Percentiles rank a stretch among this genome's conserved stretches.
These are phyloP conservation scores for Thuidium tamariscinum DNA, from an alignment of 225 moss, liverwort and hornwort genomes.

Conservation along the genomic window DNA sequence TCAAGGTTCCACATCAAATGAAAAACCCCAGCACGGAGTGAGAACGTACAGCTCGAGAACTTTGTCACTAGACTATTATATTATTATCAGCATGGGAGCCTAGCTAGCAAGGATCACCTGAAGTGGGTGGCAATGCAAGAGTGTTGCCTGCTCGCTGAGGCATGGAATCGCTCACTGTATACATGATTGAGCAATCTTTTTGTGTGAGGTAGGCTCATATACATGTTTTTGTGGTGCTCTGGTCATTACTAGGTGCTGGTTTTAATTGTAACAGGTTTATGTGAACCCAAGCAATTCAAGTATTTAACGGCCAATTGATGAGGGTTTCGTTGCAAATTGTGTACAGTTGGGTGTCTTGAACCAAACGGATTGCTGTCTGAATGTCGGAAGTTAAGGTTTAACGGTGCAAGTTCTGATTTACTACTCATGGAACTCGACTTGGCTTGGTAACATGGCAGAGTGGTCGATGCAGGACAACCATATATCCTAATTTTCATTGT, in stretches of 20 bases:
- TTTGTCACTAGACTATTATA: neutral
- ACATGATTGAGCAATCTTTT: neutral
- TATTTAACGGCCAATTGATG: no score
- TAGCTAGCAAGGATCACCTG: neutral
- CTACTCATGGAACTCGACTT: neutral
- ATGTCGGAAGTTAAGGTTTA: neutral
- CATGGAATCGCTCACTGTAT: neutral
- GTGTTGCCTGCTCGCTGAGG: neutral
- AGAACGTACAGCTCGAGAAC: no score
- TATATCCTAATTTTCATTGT: no score
- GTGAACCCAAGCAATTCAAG: neutral
- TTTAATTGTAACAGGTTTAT: neutral
- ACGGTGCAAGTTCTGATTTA: no score
- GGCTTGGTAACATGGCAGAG: neutral
- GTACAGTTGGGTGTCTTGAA: neutral
- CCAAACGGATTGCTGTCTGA: neutral
- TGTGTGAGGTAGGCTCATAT: neutral
- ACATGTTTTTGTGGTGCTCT: neutral
- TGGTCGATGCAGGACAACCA: neutral
- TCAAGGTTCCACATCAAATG: no score
- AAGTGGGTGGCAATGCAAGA: neutral
- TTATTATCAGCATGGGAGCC: no score
- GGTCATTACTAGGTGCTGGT: neutral
- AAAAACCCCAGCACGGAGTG: no score
- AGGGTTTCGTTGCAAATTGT: neutral